Percentiles rank a stretch among this genome's conserved stretches.
Evolutionary conservation across 2,329 filamentous ascomycete genomes (phyloP).

Genomic region (Colletotrichum orbiculare): DNA sequence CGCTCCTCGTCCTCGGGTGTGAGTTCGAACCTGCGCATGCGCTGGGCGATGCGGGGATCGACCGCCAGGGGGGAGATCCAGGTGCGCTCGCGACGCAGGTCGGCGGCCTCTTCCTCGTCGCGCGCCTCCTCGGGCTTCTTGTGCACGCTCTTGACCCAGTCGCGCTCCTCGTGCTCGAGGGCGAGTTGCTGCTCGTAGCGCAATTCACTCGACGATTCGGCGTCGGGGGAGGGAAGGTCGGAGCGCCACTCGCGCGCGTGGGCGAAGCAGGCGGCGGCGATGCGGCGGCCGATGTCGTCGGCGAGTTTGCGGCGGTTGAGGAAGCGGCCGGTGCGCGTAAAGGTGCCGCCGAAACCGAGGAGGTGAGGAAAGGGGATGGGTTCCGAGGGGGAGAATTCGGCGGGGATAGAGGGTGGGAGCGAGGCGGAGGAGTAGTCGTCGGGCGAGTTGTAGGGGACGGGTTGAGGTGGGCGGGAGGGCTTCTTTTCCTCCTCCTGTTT

Average conservation of each 20-base stretch:
- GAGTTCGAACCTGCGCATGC: conserved; percentile 85
- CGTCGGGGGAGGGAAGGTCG: conserved; percentile 40
- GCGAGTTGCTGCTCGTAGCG: conserved; percentile 71
- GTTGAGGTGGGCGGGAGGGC: conserved; percentile 69
- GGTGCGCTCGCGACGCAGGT: conserved; percentile 71
- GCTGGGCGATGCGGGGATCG: conserved; percentile 78
- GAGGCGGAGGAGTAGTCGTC: conserved; percentile 75
- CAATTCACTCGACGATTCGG: conserved; percentile 45
- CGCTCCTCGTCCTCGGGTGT: conserved; percentile 75
- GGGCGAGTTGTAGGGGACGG: conserved; percentile 78
- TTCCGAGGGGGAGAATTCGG: conserved; percentile 77
- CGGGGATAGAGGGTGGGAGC: conserved; percentile 74
- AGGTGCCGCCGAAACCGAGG: conserved; percentile 91
- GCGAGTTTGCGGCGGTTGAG: conserved; percentile 86
- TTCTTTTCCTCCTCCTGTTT: conserved; percentile 62
- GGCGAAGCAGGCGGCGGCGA: conserved; percentile 84
- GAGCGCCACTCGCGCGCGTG: conserved; percentile 62
- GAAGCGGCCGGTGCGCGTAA: conserved; percentile 87
- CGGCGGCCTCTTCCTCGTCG: conserved; percentile 49
- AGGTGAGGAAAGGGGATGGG: conserved; percentile 87
- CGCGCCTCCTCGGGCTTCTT: conserved; percentile 61
- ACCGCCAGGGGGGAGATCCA: conserved; percentile 81
- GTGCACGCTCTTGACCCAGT: conserved; percentile 87
- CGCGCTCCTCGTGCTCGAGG: conserved; percentile 77
- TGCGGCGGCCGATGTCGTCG: conserved; percentile 87